These are phyloP conservation scores for Metschnikowia amazonensis DNA, from an alignment of 805 yeast genomes.

Conservation along the genomic window DNA sequence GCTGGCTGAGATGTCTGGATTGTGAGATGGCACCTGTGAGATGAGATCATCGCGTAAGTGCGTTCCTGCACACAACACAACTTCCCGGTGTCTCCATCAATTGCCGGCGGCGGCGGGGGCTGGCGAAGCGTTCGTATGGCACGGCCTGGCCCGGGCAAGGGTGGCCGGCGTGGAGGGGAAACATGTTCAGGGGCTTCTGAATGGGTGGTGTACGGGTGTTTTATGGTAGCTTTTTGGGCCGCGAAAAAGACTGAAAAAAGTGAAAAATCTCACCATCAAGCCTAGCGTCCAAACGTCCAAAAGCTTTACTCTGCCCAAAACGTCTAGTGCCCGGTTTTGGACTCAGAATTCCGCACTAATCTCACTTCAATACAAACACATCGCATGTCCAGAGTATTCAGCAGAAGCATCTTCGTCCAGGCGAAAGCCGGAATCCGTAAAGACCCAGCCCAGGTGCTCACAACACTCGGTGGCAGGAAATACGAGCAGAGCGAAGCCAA, in stretches of 20 bases:
- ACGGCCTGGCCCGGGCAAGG: background rate
- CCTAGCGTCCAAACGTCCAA: background rate
- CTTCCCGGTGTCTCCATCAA: no score
- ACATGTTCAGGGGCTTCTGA: no score
- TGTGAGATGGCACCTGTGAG: no score
- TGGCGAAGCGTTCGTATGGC: no score
- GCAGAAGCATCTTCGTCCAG: conserved; percentile 36
- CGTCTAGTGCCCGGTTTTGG: no score
- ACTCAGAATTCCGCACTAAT: no score
- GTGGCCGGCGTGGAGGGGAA: no score
- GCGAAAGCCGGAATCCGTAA: conserved; percentile 70
- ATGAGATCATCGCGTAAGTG: background rate
- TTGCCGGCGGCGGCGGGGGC: no score
- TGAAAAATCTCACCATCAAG: conserved; percentile 2
- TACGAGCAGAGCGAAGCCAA: conserved; percentile 54
- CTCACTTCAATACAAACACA: no score
- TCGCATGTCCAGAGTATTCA: conserved; percentile 9
- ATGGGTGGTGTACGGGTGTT: conserved; percentile 1
- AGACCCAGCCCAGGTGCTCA: conserved; percentile 55
- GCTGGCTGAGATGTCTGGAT: background rate
- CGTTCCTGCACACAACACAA: background rate
- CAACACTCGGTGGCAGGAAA: conserved; percentile 31
- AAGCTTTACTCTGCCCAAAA: no score
- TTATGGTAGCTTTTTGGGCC: background rate
- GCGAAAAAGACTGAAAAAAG: background rate